Evolutionary conservation across 2,329 filamentous ascomycete species (phyloP).

Genomic region (Sarocladiaceae sp.): DNA sequence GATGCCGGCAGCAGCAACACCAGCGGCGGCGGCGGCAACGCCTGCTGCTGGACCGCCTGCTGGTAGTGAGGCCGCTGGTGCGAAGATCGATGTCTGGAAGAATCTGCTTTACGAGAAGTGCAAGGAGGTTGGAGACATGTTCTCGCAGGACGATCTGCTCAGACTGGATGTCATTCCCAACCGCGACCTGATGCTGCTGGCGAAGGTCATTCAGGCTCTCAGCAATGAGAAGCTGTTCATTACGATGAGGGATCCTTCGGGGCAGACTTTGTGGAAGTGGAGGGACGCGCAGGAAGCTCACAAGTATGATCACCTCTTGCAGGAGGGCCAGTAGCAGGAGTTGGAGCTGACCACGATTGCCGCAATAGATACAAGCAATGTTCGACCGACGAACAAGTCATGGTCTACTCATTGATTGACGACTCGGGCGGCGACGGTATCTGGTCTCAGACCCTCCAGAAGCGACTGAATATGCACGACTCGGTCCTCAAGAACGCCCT

Average conservation of each 20-base stretch:
- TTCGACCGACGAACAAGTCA: slow-evolving; percentile 64
- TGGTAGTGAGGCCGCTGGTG: slow-evolving; percentile 25
- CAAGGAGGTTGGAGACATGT: slow-evolving; percentile 43
- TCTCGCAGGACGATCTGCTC: slow-evolving; percentile 53
- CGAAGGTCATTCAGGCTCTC: slow-evolving; percentile 50
- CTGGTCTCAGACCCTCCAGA: slow-evolving; percentile 83
- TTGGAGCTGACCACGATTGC: slow-evolving; percentile 6
- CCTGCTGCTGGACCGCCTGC: slow-evolving; percentile 17
- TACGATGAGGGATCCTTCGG: slow-evolving; percentile 34
- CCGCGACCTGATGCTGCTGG: slow-evolving; percentile 46
- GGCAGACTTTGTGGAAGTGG: slow-evolving; percentile 47
- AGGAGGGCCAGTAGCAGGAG: too few species aligned
- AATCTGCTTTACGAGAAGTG: slow-evolving; percentile 51
- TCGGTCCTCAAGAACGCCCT: slow-evolving; percentile 73
- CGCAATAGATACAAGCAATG: slow-evolving; percentile 50
- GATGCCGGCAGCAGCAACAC: slow-evolving; percentile 5
- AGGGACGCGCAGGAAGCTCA: slow-evolving; percentile 53
- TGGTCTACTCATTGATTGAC: slow-evolving; percentile 88
- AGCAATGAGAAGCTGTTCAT: slow-evolving; percentile 55
- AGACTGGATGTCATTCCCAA: slow-evolving; percentile 52
- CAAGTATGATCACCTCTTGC: too few species aligned
- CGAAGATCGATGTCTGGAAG: slow-evolving; percentile 47
- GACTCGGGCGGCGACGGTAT: slow-evolving; percentile 78
- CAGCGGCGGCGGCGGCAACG: slow-evolving; percentile 11
- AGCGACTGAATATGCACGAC: slow-evolving; percentile 75